Evolutionary conservation across 176 grass and related monocot species (phyloP).

Genomic region (Oryza punctata): DNA sequence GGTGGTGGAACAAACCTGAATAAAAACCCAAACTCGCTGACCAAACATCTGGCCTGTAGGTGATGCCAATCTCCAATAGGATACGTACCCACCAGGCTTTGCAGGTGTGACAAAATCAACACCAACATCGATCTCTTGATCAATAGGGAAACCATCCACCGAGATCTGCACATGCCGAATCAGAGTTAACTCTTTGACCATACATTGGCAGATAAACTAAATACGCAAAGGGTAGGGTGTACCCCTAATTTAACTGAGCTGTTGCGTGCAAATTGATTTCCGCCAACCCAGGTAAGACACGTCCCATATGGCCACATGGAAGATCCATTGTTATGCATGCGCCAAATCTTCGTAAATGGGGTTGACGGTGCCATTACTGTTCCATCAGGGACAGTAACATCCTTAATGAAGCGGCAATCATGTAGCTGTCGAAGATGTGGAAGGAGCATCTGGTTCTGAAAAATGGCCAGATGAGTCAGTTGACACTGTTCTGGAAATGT

Average conservation of each 20-base stretch:
- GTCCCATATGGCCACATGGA: constrained; percentile 72
- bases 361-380: constrained; percentile 65
- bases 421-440: constrained; percentile 12
- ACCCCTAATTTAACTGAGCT: constrained; percentile 58
- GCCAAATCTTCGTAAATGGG: constrained; percentile 85
- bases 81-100: constrained; percentile 69
- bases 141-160: constrained; percentile 40
- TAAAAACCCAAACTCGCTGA: constrained; percentile 77
- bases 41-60: constrained; percentile 74
- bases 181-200: constrained; percentile 18
- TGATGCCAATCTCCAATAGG: constrained; percentile 81
- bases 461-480: constrained; percentile 12
- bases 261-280: constrained; percentile 53
- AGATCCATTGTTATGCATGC: constrained; percentile 69
- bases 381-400: constrained; percentile 79
- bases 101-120: constrained; percentile 66
- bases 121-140: constrained; percentile 58
- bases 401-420: constrained; percentile 60
- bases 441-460: constrained; percentile 35
- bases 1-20: constrained; percentile 55
- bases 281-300: constrained; percentile 65
- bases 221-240: background rate
- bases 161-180: constrained; percentile 57
- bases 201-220: background rate
- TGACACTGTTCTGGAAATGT: constrained; percentile 11